These are phyloP conservation scores for Chloromonas sp. DNA, from an alignment of 163 green algal genomes.

Conservation along the genomic window DNA sequence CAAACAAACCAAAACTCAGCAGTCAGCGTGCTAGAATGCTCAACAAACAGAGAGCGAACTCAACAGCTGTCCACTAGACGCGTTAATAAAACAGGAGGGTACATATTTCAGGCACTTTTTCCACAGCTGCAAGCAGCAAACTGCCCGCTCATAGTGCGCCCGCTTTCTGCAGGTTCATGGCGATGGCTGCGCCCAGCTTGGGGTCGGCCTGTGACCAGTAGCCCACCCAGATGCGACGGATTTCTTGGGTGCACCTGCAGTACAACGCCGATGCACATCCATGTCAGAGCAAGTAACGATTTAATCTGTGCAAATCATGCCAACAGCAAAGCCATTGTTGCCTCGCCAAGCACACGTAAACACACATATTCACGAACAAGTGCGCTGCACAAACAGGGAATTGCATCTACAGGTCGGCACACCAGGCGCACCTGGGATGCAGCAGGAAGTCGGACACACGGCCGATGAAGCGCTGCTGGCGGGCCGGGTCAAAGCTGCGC, in stretches of 20 bases:
- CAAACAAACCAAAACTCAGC: too few species aligned
- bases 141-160: slow-evolving; percentile 37
- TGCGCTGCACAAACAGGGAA: too few species aligned
- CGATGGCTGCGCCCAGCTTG: slow-evolving; percentile 67
- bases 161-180: slow-evolving; percentile 58
- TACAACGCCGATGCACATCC: background rate
- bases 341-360: too few species aligned
- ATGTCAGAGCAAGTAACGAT: background rate
- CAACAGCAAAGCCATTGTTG: too few species aligned
- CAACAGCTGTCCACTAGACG: too few species aligned
- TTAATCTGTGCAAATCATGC: background rate
- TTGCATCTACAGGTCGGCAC: too few species aligned
- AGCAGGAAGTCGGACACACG: slow-evolving; percentile 69
- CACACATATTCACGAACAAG: too few species aligned
- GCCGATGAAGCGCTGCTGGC: slow-evolving; percentile 79
- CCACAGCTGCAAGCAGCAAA: background rate
- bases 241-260: slow-evolving; percentile 44
- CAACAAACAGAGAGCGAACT: too few species aligned
- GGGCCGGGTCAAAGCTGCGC: slow-evolving; percentile 60
- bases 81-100: background rate
- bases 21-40: too few species aligned
- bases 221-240: slow-evolving; percentile 88
- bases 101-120: too few species aligned
- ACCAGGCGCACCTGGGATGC: slow-evolving; percentile 32
- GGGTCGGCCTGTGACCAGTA: slow-evolving; percentile 86